phyloP scores from a whole-genome alignment of 2,329 filamentous ascomycete genomes.

The Polytolypa hystricis region DNA sequence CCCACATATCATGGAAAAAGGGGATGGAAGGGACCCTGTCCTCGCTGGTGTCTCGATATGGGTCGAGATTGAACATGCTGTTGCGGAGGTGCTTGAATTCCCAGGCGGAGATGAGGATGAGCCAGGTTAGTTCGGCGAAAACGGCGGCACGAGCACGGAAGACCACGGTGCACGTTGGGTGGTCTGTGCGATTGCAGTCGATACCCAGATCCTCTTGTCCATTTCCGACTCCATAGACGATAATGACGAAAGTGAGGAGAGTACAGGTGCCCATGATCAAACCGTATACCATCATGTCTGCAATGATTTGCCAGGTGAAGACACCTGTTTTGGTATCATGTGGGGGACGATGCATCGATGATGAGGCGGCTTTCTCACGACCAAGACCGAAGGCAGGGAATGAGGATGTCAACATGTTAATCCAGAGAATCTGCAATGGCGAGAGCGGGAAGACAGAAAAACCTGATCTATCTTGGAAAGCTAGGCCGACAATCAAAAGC shows the following conservation, averaged over 20 bases:
- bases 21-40: conserved; percentile 23
- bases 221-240: conserved; percentile 35
- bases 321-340: conserved; percentile 41
- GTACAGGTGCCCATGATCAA: conserved; percentile 40
- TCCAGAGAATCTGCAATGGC: conserved; percentile 51
- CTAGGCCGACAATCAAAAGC: conserved; percentile 46
- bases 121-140: conserved; percentile 47
- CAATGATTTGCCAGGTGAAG: conserved; percentile 42
- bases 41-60: conserved; percentile 15
- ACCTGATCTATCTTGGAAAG: conserved; percentile 42
- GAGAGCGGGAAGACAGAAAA: conserved; percentile 49
- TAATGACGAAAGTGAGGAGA: conserved; percentile 40
- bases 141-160: conserved; percentile 44
- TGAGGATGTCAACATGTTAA: conserved; percentile 52
- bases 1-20: conserved; percentile 26
- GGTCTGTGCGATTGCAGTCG: conserved; percentile 12
- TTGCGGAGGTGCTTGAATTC: conserved; percentile 44
- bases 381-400: conserved; percentile 51
- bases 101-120: conserved; percentile 47
- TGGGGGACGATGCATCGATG: conserved; percentile 45
- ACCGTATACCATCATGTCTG: conserved; percentile 45
- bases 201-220: conserved; percentile 26
- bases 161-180: conserved; percentile 11
- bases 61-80: conserved; percentile 44
- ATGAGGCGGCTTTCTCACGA: conserved; percentile 43